Base-by-base conservation (phyloP, 805 yeast species). In the Starmerella sirachaensis region DNA sequence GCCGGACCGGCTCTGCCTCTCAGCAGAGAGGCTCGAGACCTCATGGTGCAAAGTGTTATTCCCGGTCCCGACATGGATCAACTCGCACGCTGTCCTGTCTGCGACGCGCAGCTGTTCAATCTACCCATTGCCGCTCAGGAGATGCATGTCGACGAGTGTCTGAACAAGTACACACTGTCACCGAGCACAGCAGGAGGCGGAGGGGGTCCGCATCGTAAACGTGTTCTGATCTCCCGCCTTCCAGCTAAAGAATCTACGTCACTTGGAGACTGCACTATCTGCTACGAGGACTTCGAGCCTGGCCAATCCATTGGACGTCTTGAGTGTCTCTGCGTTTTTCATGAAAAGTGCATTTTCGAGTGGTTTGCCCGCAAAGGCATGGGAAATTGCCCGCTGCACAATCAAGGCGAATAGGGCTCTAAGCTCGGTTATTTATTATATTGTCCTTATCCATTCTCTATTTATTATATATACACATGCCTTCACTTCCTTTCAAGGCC, bases 321-420 rank as follows among this genome's bases (percentile, higher is more conserved):
- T 41, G 97, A 88, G 57, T 91, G 99, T 56, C 65, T 91, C 11
- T 91, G 99, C 55, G 83, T 86, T 24, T 91, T 84, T 58, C 99
- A 91, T 53, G 85, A 85, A 55, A 64, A 70, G 46, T 91, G 98
- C 59, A 91, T 91, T 47, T 76, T 79, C 56, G 76, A 74, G 40
- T 91, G 99, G 99, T 83, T 88, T 51, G 70, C 75, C 41, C 72
- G 76, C 58, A 85, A 81, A 56, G 91, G 94, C 0, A 76, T 70
- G 9, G 83, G 91, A 12, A 82, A 77, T 46, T 84, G 94, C 56
- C 94, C 94, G 2, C 83, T 84, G 16, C 94, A 83, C 57, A 67
- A 50, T 26, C 52, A 48, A 16, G 38, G 41, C 28, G 41, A 30
- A 11, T 38, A 16, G 18, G 13, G 17, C n/a, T 5, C 4, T 3